Conservation (phyloP, 2,329 filamentous ascomycete species). For the Pseudocercospora fuligena region DNA sequence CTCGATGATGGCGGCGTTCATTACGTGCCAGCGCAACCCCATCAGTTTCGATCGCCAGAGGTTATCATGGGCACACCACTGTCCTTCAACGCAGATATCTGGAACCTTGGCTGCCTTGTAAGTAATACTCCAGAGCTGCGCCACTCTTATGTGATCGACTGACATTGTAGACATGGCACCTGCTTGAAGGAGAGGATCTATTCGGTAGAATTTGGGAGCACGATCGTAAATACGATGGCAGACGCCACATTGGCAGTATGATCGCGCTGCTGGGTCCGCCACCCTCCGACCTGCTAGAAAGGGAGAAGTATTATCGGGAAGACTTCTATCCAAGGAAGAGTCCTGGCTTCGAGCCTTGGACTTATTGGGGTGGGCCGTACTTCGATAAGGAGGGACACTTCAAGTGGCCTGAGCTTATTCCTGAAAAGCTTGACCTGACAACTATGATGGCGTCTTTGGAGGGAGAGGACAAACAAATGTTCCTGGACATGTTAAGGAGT, state of each 20-base stretch:
- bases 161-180: background rate
- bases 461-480: background rate
- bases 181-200: background rate
- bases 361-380: background rate
- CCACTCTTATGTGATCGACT: background rate
- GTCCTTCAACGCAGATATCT: conserved; percentile 6
- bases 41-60: conserved; percentile 1
- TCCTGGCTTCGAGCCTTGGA: background rate
- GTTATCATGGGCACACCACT: conserved; percentile 1
- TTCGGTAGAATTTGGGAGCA: background rate
- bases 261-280: background rate
- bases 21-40: background rate
- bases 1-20: background rate
- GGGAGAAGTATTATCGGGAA: background rate
- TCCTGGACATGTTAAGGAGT: background rate
- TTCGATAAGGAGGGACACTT: background rate
- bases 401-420: background rate
- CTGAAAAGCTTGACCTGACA: background rate
- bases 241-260: background rate
- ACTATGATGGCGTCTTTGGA: background rate
- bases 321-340: background rate
- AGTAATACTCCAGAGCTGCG: background rate
- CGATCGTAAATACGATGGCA: background rate
- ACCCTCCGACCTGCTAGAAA: background rate
- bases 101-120: conserved; percentile 5